Conservation (phyloP, 495 filamentous ascomycete genomes). For the Aspergillus homomorphus region DNA sequence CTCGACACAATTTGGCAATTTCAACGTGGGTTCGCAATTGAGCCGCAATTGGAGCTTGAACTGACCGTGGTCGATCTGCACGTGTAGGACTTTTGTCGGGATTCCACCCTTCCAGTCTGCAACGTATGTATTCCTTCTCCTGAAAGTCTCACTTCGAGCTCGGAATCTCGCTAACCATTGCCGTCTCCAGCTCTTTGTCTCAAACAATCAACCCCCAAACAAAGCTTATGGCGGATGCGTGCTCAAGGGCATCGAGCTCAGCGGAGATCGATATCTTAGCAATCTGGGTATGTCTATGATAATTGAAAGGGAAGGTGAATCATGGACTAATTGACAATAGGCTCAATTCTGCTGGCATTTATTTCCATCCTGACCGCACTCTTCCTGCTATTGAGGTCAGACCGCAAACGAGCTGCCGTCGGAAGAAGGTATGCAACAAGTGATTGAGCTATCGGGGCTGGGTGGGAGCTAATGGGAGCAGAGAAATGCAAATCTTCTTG, state of each 20-base stretch:
- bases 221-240: conserved; percentile 62
- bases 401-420: conserved; percentile 90
- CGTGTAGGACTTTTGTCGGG: conserved; percentile 84
- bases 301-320: neutral
- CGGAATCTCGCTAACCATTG: conserved; percentile 24
- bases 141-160: neutral
- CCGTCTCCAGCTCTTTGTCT: conserved; percentile 48
- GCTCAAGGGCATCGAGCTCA: conserved; percentile 69
- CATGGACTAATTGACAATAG: conserved; percentile 42
- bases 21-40: conserved; percentile 62
- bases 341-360: conserved; percentile 83
- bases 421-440: conserved; percentile 69
- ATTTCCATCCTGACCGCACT: conserved; percentile 67
- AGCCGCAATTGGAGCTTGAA: neutral
- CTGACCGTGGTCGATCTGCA: conserved; percentile 20
- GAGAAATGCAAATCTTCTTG: conserved; percentile 95
- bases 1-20: conserved; percentile 81
- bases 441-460: neutral
- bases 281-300: conserved; percentile 74
- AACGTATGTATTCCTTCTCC: conserved; percentile 65
- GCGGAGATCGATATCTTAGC: conserved; percentile 59
- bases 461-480: conserved; percentile 28
- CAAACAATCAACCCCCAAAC: conserved; percentile 45
- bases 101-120: conserved; percentile 93
- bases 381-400: conserved; percentile 73